Base-by-base conservation (phyloP, 495 filamentous ascomycete genomes). In the Choiromyces venosus region DNA sequence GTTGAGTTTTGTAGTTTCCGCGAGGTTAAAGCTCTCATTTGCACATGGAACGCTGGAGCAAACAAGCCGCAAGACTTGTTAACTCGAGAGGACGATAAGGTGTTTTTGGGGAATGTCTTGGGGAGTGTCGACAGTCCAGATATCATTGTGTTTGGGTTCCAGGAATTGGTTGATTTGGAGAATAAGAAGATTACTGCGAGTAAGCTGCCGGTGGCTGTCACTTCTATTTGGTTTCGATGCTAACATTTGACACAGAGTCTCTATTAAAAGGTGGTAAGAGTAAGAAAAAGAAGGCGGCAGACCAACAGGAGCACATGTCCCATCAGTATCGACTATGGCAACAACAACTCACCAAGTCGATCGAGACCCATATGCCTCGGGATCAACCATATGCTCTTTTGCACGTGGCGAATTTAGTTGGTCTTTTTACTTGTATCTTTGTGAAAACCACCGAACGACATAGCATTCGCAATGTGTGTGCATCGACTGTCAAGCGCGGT, bases 21-120 rank as follows among this genome's bases (percentile, higher is more conserved):
- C 29, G 88, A 95, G 78, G 86, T 98, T 65, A 90, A 87, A 67
- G 88, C 91, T 35, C 80, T 91, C 21, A 87, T 97, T 18, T 83
- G 97, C 83, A 97, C 95, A 18, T 99, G 95, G 95, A 99, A 99
- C 82, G 95, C 93, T 35, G 95, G 95, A 4, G 95, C 95, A 37
- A 89, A 90, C 37, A 97, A 94, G 29, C 95, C 95, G 1, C 89
- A 90, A 38, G 91, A 89, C 79, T 85, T 97, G 21, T 87, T 91
- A 74, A 88, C 90, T 70, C 86, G 88, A 18, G 86, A 88, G 42
- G 83, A 85, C 36, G 91, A 94, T 76, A 86, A 86, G 7, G 84
- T 86, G 39, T 97, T 98, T 82, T 89, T 98, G 72, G 87, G 88
- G 76, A 86, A 92, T 71, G 86, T 95, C 0, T 84, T 97, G 56